A percentile compares a stretch with the other conserved stretches of the same genome.
Conservation (phyloP, 1,139 yeast genomes). For the Hemisphaericaspora xylanilytica region DNA sequence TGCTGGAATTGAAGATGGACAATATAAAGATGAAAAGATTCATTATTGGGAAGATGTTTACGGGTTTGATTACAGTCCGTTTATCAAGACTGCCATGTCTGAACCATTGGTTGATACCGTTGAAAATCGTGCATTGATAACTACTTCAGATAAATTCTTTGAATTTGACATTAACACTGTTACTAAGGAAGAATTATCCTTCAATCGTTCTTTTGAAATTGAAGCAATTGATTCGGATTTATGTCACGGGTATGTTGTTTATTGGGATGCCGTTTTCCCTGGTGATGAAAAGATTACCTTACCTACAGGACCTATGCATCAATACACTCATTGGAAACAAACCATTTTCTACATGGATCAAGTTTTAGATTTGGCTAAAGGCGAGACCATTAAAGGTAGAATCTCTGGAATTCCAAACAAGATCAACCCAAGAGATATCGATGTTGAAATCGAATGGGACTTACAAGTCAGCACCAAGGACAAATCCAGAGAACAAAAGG, state of each 20-base stretch:
- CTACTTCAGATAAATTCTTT: constrained; percentile 67
- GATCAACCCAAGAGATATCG: constrained; percentile 80
- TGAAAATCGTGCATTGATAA: constrained; percentile 71
- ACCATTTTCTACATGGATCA: constrained; percentile 89
- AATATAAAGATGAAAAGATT: constrained; percentile 88
- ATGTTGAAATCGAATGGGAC: constrained; percentile 61
- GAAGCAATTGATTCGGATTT: constrained; percentile 75
- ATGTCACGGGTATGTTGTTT: constrained; percentile 85
- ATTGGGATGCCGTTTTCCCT: constrained; percentile 92
- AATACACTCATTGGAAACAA: constrained; percentile 95
- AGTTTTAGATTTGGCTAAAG: constrained; percentile 73
- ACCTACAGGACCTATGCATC: constrained; percentile 79
- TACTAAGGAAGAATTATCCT: constrained; percentile 76
- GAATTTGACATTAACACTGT: constrained; percentile 91
- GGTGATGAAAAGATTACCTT: constrained; percentile 62
- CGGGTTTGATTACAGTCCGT: constrained; percentile 88
- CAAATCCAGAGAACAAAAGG: constrained; percentile 51
- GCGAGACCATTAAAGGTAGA: constrained; percentile 71
- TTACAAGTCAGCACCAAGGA: constrained; percentile 55
- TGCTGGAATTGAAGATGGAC: constrained; percentile 94
- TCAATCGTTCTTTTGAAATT: constrained; percentile 63
- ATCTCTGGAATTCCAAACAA: constrained; percentile 76
- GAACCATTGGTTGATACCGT: constrained; percentile 97
- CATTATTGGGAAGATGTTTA: constrained; percentile 96
- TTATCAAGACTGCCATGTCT: constrained; percentile 71